phyloP scores from a whole-genome alignment of 257 asterid genomes.

The Anisodus acutangulus region DNA sequence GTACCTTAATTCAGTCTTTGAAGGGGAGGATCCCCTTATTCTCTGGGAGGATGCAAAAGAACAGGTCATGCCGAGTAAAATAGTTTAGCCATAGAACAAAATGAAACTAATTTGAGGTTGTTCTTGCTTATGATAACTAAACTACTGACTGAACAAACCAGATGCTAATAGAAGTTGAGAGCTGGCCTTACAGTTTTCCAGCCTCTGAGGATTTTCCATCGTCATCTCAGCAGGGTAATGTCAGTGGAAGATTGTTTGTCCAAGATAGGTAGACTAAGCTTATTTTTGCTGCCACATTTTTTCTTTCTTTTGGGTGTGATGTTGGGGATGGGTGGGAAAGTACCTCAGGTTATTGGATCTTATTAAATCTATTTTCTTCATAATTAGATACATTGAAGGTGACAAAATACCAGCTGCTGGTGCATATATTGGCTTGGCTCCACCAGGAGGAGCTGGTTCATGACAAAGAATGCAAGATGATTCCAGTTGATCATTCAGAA shows the following conservation, averaged over 20 bases:
- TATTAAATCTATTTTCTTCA: not conserved
- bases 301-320: not conserved
- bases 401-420: conserved; percentile 50
- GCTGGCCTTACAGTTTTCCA: conserved; percentile 72
- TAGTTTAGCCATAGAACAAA: too few relatives aligned
- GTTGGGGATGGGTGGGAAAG: too few relatives aligned
- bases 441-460: conserved; percentile 67
- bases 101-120: too few relatives aligned
- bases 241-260: conserved; percentile 58
- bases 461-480: conserved; percentile 79
- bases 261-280: conserved; percentile 49
- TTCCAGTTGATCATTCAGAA: not conserved
- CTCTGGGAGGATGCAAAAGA: conserved; percentile 74
- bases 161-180: conserved; percentile 60
- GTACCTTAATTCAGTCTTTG: conserved; percentile 55
- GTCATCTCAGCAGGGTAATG: conserved; percentile 56
- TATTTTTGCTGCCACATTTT: not conserved
- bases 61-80: conserved; percentile 43
- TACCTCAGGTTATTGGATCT: not conserved
- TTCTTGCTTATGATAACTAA: too few relatives aligned
- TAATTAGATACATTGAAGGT: conserved; percentile 45
- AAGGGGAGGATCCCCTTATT: conserved; percentile 46
- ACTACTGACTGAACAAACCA: conserved; percentile 3
- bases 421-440: conserved; percentile 70
- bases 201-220: conserved; percentile 60